Conservation (phyloP, 2,329 filamentous ascomycete genomes). For the Penicillium sp. region DNA sequence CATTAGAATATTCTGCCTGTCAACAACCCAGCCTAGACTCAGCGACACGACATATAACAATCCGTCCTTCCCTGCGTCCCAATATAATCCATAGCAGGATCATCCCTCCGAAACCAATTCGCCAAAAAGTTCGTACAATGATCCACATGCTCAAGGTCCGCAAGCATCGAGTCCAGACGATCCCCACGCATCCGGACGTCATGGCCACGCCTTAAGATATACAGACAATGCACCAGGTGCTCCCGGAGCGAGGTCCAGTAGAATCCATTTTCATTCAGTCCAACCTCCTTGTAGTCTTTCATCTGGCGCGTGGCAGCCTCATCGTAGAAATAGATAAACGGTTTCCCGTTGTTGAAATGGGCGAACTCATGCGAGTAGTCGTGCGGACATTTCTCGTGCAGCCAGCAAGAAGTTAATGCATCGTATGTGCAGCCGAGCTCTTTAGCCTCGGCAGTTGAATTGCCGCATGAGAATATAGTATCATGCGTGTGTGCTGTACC, state of each 20-base stretch:
- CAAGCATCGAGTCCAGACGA: conserved; percentile 14
- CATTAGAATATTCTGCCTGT: too few relatives aligned
- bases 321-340: conserved; percentile 15
- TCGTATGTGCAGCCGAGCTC: conserved; percentile 12
- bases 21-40: too few relatives aligned
- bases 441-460: conserved; percentile 12
- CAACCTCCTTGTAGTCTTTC: conserved; percentile 12
- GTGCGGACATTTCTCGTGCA: conserved; percentile 12
- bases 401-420: conserved; percentile 14
- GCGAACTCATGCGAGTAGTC: conserved; percentile 12
- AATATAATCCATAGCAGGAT: not conserved
- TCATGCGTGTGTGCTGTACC: too few relatives aligned
- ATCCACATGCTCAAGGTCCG: conserved; percentile 14
- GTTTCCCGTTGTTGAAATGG: conserved; percentile 12
- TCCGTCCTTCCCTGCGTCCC: not conserved
- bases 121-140: conserved; percentile 16
- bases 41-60: not conserved
- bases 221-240: conserved; percentile 9
- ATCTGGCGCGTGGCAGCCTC: conserved; percentile 9
- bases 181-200: conserved; percentile 14
- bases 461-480: conserved; percentile 10
- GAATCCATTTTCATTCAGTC: conserved; percentile 22
- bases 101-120: conserved; percentile 10
- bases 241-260: conserved; percentile 2
- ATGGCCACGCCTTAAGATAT: conserved; percentile 12